phyloP scores from a whole-genome alignment of 495 filamentous ascomycete genomes.

The Rhizodiscina lignyota region DNA sequence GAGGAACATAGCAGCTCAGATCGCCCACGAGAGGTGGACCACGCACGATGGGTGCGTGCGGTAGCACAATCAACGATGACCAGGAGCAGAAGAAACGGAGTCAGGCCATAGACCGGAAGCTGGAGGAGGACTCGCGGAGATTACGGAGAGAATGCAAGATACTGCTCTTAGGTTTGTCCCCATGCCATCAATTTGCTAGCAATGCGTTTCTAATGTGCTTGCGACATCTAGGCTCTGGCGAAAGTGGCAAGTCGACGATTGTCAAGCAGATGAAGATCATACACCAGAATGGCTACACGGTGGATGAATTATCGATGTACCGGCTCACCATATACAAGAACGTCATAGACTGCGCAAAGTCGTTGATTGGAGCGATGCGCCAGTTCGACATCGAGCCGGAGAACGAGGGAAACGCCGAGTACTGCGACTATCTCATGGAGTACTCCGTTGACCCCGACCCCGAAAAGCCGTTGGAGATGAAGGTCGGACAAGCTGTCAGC shows the following conservation, averaged over 20 bases:
- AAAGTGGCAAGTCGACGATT: slow-evolving; percentile 97
- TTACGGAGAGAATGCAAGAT: slow-evolving; percentile 98
- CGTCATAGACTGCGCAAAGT: slow-evolving; percentile 86
- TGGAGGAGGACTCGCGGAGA: slow-evolving; percentile 84
- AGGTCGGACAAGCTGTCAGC: slow-evolving; percentile 66
- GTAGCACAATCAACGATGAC: slow-evolving; percentile 64
- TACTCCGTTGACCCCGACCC: slow-evolving; percentile 86
- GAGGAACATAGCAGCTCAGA: no score
- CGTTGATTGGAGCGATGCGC: slow-evolving; percentile 72
- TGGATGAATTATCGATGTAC: slow-evolving; percentile 82
- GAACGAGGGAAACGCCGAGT: slow-evolving; percentile 50
- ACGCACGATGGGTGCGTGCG: slow-evolving; percentile 71
- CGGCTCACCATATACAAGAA: slow-evolving; percentile 96
- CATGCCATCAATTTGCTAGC: neutral
- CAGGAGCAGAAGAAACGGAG: slow-evolving; percentile 86
- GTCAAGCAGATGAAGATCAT: slow-evolving; percentile 99
- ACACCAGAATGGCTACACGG: slow-evolving; percentile 88
- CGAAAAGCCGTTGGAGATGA: slow-evolving; percentile 57
- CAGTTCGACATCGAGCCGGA: slow-evolving; percentile 70
- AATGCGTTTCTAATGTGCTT: neutral
- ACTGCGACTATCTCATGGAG: slow-evolving; percentile 63
- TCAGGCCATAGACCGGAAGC: slow-evolving; percentile 76
- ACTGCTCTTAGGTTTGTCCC: slow-evolving; percentile 62
- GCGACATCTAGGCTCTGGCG: slow-evolving; percentile 59
- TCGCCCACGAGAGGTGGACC: no score